Base-by-base conservation (phyloP, 306 rosid species). In the Psophocarpus tetragonolobus region DNA sequence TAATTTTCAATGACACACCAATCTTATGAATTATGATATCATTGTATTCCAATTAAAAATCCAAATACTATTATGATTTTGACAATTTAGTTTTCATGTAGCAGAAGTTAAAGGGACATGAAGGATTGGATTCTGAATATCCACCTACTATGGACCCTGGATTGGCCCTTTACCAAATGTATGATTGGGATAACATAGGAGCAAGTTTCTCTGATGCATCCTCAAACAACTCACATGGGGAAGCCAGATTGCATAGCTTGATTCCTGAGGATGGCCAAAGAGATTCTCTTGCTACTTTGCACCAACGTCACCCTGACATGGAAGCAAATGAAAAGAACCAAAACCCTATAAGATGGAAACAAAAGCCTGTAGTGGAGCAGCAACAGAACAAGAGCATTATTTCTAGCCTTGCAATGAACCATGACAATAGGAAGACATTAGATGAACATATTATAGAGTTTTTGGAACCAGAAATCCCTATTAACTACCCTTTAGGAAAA, bases 391-490 rank as follows among this genome's bases (percentile, higher is more conserved):
- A 61, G 50, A 75, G 67, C 62, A 48, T 65, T 66, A 48, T 65
- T 66, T 24, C 71, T 53, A 80, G 81, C 61, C 85, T 83, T 61
- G 45, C 75, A 63, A 69, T 41, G 51, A 73, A 78, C 63, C 56
- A 24, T 44, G 87, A 84, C 69, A 68, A 81, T 66, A 63, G 72
- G 45, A 80, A 75, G 45, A 79, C 64, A 81, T 20, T 72, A 51
- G 88, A 86, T 48, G 92, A 87, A 76, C 86, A 89, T 79, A 79
- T 77, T 63, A 88, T 85, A 57, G 86, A 91, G 56, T 71, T 86
- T 51, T 29, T 21, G 71, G 72, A 79, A 54, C 70, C 71, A 58
- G 63, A 39, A 44, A 50, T 50, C 39, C 30, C 70, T 75, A 12
- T 45, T 56, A 74, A 17, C 48, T 69, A 82, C 8, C 81, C 85